Conservation (phyloP, 2,329 filamentous ascomycete species). For the Aureobasidium sp. region DNA sequence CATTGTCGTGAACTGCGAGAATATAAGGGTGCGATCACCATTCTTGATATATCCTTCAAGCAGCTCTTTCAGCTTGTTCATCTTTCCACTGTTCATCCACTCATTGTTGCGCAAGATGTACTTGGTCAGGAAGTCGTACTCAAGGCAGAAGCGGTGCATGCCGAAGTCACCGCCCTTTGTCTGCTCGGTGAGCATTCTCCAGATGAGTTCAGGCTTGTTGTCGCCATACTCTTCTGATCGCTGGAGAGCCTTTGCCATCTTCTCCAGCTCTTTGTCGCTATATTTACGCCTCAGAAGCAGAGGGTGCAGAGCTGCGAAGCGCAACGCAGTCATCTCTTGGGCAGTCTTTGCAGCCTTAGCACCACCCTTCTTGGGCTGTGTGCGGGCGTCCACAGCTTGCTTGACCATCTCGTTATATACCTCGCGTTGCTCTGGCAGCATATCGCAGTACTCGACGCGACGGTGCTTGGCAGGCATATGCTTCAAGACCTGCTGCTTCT, state of each 20-base stretch:
- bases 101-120: slow-evolving; percentile 52
- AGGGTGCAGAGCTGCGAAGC: slow-evolving; percentile 86
- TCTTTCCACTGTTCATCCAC: slow-evolving; percentile 74
- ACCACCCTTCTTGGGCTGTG: slow-evolving; percentile 7
- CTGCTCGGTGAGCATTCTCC: slow-evolving; percentile 63
- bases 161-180: slow-evolving; percentile 70
- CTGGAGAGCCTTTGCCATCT: slow-evolving; percentile 48
- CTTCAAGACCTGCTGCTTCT: slow-evolving; percentile 81
- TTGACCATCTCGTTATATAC: slow-evolving; percentile 67
- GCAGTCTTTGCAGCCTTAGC: slow-evolving; percentile 8
- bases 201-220: slow-evolving; percentile 27
- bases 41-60: slow-evolving; percentile 65
- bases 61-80: slow-evolving; percentile 69
- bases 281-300: slow-evolving; percentile 79
- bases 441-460: slow-evolving; percentile 70
- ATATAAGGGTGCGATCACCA: slow-evolving; percentile 81
- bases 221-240: slow-evolving; percentile 25
- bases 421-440: slow-evolving; percentile 62
- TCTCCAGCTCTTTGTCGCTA: slow-evolving; percentile 61
- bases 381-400: slow-evolving; percentile 44
- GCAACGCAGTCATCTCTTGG: slow-evolving; percentile 68
- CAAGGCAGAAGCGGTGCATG: slow-evolving; percentile 49
- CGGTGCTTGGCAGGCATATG: slow-evolving; percentile 75
- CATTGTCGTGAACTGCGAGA: slow-evolving; percentile 86
- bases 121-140: slow-evolving; percentile 44